A percentile compares a stretch with the other conserved stretches of the same genome.
Evolutionary conservation across 495 filamentous ascomycete species (phyloP).

Genomic region (Corynascus novoguineensis): DNA sequence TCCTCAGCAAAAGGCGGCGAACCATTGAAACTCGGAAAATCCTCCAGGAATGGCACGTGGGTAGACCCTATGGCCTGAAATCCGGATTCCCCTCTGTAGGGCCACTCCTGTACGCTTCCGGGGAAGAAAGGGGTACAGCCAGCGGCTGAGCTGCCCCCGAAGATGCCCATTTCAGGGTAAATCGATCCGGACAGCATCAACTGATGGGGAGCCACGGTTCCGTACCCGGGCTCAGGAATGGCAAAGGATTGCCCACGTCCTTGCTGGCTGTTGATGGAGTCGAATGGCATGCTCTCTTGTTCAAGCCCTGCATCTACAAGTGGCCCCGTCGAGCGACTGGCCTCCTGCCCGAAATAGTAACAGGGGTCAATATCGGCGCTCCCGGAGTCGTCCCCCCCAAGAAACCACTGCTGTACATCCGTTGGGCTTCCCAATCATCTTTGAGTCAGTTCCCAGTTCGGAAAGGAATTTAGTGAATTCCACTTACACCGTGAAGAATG

Average conservation of each 20-base stretch:
- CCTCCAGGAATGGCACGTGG: no score
- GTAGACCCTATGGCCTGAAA: not conserved
- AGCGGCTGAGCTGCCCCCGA: not conserved
- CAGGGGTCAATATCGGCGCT: not conserved
- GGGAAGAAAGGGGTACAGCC: not conserved
- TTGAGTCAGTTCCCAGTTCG: not conserved
- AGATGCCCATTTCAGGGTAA: not conserved
- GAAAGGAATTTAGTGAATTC: not conserved
- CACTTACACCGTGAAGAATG: not conserved
- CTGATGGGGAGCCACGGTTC: not conserved
- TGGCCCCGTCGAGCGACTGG: not conserved
- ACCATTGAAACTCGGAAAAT: no score
- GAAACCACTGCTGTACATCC: not conserved
- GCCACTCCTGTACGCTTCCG: not conserved
- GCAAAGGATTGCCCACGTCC: not conserved
- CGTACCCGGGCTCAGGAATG: not conserved
- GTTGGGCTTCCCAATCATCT: not conserved
- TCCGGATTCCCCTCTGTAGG: not conserved
- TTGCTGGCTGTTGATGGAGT: not conserved
- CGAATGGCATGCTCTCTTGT: not conserved
- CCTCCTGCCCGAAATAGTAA: not conserved
- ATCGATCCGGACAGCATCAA: not conserved
- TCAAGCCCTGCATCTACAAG: not conserved
- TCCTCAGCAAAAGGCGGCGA: not conserved
- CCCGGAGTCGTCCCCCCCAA: not conserved